Base-by-base conservation (phyloP, 352 stramenopile genomes). In the Globisporangium acanthophoron region DNA sequence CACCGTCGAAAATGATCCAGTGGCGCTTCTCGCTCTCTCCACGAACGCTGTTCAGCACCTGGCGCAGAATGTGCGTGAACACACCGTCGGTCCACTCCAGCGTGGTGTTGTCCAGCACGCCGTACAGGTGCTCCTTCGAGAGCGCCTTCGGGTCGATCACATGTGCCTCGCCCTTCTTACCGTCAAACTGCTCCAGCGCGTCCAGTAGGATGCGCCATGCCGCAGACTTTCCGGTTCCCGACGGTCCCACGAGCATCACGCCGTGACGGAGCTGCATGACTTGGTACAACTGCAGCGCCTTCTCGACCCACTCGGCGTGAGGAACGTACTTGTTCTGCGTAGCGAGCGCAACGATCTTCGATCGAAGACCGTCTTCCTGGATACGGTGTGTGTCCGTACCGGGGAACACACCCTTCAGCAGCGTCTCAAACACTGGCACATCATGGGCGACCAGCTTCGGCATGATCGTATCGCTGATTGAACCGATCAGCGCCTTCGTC, bases 1-100 rank as follows among this genome's bases (percentile, higher is more conserved):
- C 97, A 50, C 98, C 98, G 79, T 99, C 98, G 67, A 99, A 99
- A 46, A 99, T 87, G 64, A 99, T 99, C 97, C 97, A 99, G 70
- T 99, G 94, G 5, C 94, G 83, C 56, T 96, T 88, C 40, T 97
- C 85, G 63, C 91, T 97, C 81, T 99, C 96, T 56, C 96, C 97
- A 56, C 97, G 85, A 44, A 99, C 94, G 58, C 99, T 99, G 52
- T 98, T 98, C 33, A 99, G 78, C 45, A 99, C 76, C 62, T 97
- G 87, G 9, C 98, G 85, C 8, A 99, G 71, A 39, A 99, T 73
- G 62, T 96, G 85, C 24, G 98, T 99, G 65, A 99, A 99, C 45
- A 99, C 86, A 67, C 98, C 98, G 71, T 99, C 97, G 16, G 93
- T 99, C 98, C 98, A 99, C 68, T 99, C 98, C 3, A 99, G 77